Conservation (phyloP, 441 rosid genomes). For the Brassica balearica region DNA sequence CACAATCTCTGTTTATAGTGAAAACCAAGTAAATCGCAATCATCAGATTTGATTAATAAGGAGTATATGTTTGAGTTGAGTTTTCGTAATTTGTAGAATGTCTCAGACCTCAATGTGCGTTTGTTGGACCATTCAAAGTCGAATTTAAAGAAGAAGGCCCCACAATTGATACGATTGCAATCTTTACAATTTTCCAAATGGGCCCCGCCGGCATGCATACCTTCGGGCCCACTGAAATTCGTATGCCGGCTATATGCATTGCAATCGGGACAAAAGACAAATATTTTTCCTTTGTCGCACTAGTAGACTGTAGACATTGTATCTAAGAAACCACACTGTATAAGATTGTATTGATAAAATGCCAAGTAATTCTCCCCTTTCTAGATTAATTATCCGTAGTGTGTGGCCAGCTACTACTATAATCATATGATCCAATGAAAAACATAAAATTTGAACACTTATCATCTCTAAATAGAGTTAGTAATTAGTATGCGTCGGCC, state of each 20-base stretch:
- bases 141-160: constrained; percentile 35
- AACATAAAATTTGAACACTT: background rate
- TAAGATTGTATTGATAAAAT: background rate
- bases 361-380: background rate
- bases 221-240: constrained; percentile 40
- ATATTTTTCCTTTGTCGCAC: constrained; percentile 1
- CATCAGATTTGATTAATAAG: constrained; percentile 14
- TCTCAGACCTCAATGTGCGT: constrained; percentile 9
- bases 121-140: constrained; percentile 55
- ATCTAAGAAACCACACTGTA: background rate
- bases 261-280: constrained; percentile 3
- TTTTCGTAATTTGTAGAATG: background rate
- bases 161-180: constrained; percentile 29
- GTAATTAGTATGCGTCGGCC: background rate
- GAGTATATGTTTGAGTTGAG: background rate
- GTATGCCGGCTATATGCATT: constrained; percentile 34
- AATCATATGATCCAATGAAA: background rate
- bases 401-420: background rate
- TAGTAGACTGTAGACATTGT: background rate
- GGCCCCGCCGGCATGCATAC: constrained; percentile 48
- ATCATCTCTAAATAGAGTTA: background rate
- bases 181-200: constrained; percentile 29
- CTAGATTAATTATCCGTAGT: background rate
- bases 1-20: background rate
- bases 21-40: constrained; percentile 10